Conservation (phyloP, 129 eudicot genomes). For the Oenanthe sinensis region DNA sequence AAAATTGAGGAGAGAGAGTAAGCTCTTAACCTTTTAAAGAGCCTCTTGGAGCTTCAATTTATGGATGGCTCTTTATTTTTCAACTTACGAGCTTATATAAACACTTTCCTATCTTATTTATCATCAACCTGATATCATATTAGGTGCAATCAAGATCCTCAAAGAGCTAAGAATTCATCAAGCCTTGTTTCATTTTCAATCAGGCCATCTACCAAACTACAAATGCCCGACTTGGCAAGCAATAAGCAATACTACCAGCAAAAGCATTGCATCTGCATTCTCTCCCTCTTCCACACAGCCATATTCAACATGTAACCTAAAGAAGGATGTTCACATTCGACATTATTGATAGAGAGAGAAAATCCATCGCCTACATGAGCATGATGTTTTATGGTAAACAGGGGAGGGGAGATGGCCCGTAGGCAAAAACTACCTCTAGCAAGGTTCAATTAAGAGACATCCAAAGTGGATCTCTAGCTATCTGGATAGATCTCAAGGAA, state of each 20-base stretch:
- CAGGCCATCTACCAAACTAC: background rate
- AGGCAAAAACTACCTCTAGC: background rate
- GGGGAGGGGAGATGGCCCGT: background rate
- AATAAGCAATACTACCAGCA: background rate
- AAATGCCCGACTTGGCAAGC: background rate
- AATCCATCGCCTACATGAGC: background rate
- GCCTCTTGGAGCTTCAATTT: no score
- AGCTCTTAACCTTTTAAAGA: no score
- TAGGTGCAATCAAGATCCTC: background rate
- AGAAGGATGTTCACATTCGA: background rate
- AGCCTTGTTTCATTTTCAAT: background rate
- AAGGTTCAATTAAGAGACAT: background rate
- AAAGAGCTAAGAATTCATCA: background rate
- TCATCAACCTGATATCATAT: background rate
- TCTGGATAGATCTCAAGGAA: background rate
- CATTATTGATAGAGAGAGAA: background rate
- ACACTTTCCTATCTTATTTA: background rate
- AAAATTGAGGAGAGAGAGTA: no score
- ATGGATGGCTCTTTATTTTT: no score
- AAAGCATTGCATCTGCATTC: background rate
- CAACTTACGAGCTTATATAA: no score
- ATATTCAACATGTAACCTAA: background rate
- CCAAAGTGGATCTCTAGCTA: background rate
- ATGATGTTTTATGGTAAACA: background rate
- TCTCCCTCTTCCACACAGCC: background rate